Evolutionary conservation across 139 green algal genomes (phyloP).

Genomic region (Micromonas pusilla): DNA sequence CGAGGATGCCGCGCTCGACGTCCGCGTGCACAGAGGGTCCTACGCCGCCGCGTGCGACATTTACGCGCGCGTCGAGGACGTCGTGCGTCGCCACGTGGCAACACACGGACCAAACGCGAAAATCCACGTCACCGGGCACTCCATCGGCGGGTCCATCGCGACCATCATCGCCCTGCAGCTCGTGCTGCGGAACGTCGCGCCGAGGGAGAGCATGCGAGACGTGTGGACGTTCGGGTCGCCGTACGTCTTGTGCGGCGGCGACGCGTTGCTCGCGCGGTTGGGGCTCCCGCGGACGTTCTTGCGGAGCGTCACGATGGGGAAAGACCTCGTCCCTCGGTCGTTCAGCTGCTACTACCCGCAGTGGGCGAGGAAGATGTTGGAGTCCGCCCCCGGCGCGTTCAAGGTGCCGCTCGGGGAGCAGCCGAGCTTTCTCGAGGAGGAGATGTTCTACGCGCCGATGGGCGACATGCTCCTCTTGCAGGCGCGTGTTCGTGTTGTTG

Average conservation of each 20-base stretch:
- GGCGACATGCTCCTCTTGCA: conserved; percentile 83
- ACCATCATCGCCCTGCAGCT: conserved; percentile 86
- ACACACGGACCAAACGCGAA: conserved; percentile 4
- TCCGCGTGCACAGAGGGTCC: conserved; percentile 87
- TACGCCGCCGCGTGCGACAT: conserved; percentile 79
- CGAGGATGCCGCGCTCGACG: conserved; percentile 70
- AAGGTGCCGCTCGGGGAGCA: conserved; percentile 50
- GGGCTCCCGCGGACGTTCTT: conserved; percentile 55
- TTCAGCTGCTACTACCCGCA: conserved; percentile 93
- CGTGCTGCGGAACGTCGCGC: conserved; percentile 39
- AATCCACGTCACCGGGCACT: conserved; percentile 59
- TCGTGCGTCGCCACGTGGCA: conserved; percentile 73
- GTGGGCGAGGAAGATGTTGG: conserved; percentile 7
- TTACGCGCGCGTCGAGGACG: conserved; percentile 81
- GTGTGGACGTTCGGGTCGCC: conserved; percentile 88
- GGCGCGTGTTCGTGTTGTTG: too few relatives aligned
- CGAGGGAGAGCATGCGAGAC: conserved; percentile 5
- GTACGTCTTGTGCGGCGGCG: conserved; percentile 69
- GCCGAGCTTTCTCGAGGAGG: conserved; percentile 22
- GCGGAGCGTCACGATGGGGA: conserved; percentile 74
- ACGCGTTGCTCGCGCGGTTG: conserved; percentile 31
- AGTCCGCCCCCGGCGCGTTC: conserved; percentile 50
- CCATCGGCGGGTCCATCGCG: conserved; percentile 80
- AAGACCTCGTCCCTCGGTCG: conserved; percentile 91
- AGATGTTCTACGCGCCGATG: conserved; percentile 83